Evolutionary conservation across 2,329 filamentous ascomycete genomes (phyloP).

Genomic region (Xylaria sp.): DNA sequence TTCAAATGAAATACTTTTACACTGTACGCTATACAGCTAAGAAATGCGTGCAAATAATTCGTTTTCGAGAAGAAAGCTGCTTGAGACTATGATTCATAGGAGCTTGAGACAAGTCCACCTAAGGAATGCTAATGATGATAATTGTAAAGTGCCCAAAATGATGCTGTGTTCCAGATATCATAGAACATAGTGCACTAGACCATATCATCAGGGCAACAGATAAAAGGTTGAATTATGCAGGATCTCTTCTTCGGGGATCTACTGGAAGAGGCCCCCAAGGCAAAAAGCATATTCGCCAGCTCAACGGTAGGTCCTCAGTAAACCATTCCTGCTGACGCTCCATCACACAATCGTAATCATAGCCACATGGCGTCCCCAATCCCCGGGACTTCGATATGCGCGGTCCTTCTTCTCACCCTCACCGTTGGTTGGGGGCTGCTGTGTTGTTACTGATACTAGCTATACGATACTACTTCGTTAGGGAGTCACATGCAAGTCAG

Average conservation of each 20-base stretch:
- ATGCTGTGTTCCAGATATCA: too few relatives aligned
- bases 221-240: not conserved
- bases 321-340: conserved; percentile 2
- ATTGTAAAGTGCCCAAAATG: not conserved
- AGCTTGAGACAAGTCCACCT: not conserved
- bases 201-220: not conserved
- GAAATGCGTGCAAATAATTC: not conserved
- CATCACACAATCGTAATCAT: conserved; percentile 12
- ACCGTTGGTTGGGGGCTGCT: not conserved
- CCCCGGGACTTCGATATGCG: conserved; percentile 22
- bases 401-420: conserved; percentile 28
- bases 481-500: conserved; percentile 17
- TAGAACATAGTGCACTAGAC: too few relatives aligned
- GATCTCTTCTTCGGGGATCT: not conserved
- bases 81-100: not conserved
- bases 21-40: not conserved
- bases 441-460: not conserved
- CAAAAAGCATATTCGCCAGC: not conserved
- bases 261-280: not conserved
- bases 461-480: not conserved
- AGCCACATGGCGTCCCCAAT: conserved; percentile 30
- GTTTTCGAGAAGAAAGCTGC: not conserved
- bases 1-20: not conserved
- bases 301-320: not conserved
- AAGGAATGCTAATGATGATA: not conserved